phyloP scores from a whole-genome alignment of 1,284 basidiomycete genomes.

The Cryptococcus floricola region DNA sequence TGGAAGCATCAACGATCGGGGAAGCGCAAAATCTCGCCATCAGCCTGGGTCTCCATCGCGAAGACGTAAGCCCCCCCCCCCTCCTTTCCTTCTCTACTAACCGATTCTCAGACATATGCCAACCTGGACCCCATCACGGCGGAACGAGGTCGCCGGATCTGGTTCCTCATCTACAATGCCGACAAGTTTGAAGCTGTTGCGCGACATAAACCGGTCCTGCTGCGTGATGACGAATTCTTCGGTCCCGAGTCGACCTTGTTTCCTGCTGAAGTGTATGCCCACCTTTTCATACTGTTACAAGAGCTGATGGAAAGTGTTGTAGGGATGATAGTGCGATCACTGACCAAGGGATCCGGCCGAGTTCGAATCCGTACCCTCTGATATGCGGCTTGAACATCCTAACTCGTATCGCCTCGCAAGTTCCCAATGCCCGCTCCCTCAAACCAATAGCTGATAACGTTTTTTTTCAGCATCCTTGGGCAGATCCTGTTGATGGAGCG shows the following conservation, averaged over 20 bases:
- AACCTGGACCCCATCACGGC: conserved; percentile 23
- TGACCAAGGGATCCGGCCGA: conserved; percentile 14
- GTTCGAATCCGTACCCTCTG: conserved; percentile 16
- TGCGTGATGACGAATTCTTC: conserved; percentile 28
- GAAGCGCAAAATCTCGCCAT: conserved; percentile 22
- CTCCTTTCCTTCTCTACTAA: neutral
- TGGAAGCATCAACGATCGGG: conserved; percentile 22
- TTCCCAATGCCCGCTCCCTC: neutral
- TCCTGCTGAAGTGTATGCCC: conserved; percentile 22
- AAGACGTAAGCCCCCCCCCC: conserved; percentile 16
- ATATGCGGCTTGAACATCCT: conserved; percentile 25
- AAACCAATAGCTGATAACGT: neutral
- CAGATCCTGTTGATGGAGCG: conserved; percentile 24
- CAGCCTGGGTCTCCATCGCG: conserved; percentile 21
- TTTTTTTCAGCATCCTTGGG: conserved; percentile 18
- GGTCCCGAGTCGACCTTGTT: conserved; percentile 19
- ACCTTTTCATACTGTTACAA: neutral
- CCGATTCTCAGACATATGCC: conserved; percentile 4
- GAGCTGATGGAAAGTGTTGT: neutral
- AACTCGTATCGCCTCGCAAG: conserved; percentile 18
- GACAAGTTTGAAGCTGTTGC: conserved; percentile 28
- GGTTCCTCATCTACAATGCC: conserved; percentile 24
- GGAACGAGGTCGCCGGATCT: conserved; percentile 21
- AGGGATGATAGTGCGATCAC: conserved; percentile 27
- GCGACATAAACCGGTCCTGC: conserved; percentile 18